Evolutionary conservation across 371 early-diverging fungal species (phyloP), one percentile per base, ranked within the genome.

Genomic region (Mucor racemosus): DNA sequence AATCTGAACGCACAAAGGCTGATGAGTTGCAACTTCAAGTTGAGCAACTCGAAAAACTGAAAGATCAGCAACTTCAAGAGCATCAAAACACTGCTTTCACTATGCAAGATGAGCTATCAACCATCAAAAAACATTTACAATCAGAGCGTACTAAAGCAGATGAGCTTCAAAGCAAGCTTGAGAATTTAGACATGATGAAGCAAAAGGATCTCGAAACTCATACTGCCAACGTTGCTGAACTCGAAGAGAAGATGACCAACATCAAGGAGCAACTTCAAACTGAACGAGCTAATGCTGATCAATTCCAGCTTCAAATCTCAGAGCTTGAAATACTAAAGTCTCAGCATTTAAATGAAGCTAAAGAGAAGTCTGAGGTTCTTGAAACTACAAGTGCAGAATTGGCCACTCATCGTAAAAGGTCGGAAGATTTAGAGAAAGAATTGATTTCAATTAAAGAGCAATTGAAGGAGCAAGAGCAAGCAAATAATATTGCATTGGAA

Each of bases 31-130:
- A 58, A n/a, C 5, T 26, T 19, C 19, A 40, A 11, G 44, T 58
- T 5, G 53, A 66, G 33, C 53, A 66, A 26, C 33, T 66, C 10
- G 46, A 66, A 21, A 26, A 34, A 40, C 42, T 64, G 39, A 64
- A 64, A 34, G 17, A 57, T 14, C 31, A 54, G 14, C 39, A 62
- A 26, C 21, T 54, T 19, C 34, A 53, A 14, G 31, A 62, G 17
- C 63, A 62, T 40, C 15, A 54, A 39, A 21, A 13, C 13, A 19
- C 38, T 4, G 53, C 50, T 8, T 26, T 39, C 0, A 31, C 26
- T 17, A 34, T 65, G 44, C 59, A 65, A 39, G 14, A 65, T 11
- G 59, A 62, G 10, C 31, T 65, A 17, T 11, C 42, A 17, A 31
- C 40, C 8, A 15, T 59, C 31, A 46, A 58, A 15, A 14, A 17